Evolutionary conservation across 2,329 filamentous ascomycete species (phyloP).

Genomic region (Cercospora janseana): DNA sequence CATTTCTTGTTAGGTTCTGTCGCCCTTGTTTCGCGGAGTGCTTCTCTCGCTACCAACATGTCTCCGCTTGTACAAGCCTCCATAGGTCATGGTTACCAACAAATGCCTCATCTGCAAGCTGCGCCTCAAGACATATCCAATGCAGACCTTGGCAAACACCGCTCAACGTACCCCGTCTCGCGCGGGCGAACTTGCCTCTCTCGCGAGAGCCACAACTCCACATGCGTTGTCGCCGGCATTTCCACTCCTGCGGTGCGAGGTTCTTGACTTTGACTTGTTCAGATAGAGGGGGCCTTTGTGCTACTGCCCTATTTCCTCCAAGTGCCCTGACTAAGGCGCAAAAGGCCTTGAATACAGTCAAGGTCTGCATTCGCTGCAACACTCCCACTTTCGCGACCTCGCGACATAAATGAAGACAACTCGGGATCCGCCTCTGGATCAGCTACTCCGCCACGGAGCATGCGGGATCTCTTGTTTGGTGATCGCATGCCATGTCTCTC

Average conservation of each 20-base stretch:
- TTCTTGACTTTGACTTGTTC: too few species aligned
- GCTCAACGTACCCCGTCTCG: too few species aligned
- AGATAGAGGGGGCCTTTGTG: too few species aligned
- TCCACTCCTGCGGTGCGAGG: too few species aligned
- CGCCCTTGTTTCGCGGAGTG: neutral
- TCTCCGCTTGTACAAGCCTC: neutral
- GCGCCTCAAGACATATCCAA: too few species aligned
- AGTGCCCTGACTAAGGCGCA: slow-evolving; percentile 88
- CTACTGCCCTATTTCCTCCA: slow-evolving; percentile 51
- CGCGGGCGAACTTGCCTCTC: too few species aligned
- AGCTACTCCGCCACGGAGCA: slow-evolving; percentile 30
- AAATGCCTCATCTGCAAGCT: too few species aligned
- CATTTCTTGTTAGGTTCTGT: neutral
- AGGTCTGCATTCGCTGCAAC: slow-evolving; percentile 60
- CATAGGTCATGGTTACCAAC: too few species aligned
- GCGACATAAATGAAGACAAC: slow-evolving; percentile 70
- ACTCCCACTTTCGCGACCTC: slow-evolving; percentile 43
- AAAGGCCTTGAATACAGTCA: slow-evolving; percentile 83
- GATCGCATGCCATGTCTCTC: neutral
- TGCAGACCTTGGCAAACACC: too few species aligned
- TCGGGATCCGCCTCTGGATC: slow-evolving; percentile 59
- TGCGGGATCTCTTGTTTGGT: neutral
- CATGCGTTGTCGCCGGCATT: too few species aligned
- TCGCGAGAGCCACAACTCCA: too few species aligned
- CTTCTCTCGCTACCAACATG: neutral